Conservation (phyloP, 345 rosid genomes). For the Raphanus raphanistrum region DNA sequence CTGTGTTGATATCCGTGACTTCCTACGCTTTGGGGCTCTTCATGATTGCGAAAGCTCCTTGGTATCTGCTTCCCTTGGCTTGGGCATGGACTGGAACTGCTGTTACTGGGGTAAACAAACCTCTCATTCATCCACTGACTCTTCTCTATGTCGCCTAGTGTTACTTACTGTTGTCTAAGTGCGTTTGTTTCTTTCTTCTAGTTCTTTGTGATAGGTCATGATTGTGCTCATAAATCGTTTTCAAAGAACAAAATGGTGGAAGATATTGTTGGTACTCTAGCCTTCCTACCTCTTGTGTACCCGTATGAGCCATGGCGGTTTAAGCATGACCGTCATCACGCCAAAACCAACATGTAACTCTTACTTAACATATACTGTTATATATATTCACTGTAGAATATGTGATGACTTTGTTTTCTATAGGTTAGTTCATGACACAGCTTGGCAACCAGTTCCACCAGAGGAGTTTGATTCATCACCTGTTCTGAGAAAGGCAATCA, state of each 20-base stretch:
- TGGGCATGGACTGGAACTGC: constrained; percentile 99
- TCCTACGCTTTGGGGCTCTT: constrained; percentile 81
- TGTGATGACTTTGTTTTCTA: constrained; percentile 3
- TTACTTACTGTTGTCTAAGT: constrained; percentile 13
- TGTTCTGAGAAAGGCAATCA: constrained; percentile 63
- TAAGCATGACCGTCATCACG: constrained; percentile 94
- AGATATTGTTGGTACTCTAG: constrained; percentile 93
- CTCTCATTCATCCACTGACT: neutral
- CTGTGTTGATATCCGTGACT: constrained; percentile 73
- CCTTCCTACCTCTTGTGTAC: constrained; percentile 82
- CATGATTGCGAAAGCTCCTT: constrained; percentile 84
- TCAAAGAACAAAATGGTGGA: constrained; percentile 85
- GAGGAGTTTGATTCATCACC: constrained; percentile 73
- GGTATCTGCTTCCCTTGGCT: constrained; percentile 92
- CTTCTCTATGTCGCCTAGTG: neutral
- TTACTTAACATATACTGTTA: neutral
- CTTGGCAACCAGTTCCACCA: constrained; percentile 85
- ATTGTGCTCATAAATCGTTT: constrained; percentile 96
- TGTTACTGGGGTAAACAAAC: constrained; percentile 60
- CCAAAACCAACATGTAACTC: constrained; percentile 90
- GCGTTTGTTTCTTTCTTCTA: constrained; percentile 30
- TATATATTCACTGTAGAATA: neutral
- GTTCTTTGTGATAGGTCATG: constrained; percentile 99
- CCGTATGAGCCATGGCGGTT: constrained; percentile 98
- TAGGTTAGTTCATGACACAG: constrained; percentile 89